Evolutionary conservation across 805 yeast genomes (phyloP).

Genomic region (Millerozyma miso): DNA sequence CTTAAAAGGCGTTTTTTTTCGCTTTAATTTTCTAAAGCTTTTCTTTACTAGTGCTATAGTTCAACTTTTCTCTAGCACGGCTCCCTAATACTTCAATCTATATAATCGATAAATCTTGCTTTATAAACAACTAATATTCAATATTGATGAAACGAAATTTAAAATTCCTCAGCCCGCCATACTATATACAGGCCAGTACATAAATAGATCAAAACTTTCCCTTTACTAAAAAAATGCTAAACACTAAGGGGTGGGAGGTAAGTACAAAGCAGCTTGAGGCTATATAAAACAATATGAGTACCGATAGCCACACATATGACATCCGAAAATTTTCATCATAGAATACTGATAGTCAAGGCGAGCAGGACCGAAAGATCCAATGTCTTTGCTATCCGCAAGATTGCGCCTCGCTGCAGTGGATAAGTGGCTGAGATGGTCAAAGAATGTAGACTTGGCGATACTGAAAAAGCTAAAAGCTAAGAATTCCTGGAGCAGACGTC

Average conservation of each 20-base stretch:
- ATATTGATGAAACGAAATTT: not conserved
- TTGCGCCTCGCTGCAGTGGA: not conserved
- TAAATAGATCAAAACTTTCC: not conserved
- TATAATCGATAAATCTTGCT: not conserved
- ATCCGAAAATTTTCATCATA: too few relatives aligned
- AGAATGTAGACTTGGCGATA: too few relatives aligned
- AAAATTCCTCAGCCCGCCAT: not conserved
- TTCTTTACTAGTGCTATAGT: not conserved
- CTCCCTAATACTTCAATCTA: not conserved
- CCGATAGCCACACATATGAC: too few relatives aligned
- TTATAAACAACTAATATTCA: not conserved
- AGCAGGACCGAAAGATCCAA: too few relatives aligned
- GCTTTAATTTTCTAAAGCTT: not conserved
- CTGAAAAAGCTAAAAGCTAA: not conserved
- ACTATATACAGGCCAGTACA: not conserved
- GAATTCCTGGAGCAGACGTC: slow-evolving; percentile 4
- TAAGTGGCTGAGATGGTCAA: not conserved
- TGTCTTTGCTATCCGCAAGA: too few relatives aligned
- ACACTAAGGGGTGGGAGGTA: not conserved
- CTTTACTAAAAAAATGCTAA: not conserved
- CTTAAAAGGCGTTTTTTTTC: too few relatives aligned
- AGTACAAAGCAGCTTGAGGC: not conserved
- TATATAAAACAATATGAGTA: too few relatives aligned
- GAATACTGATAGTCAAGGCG: too few relatives aligned
- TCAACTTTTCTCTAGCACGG: not conserved